These are phyloP conservation scores for Larix kaempferi DNA, from an alignment of 75 land plant species.

Conservation along the genomic window DNA sequence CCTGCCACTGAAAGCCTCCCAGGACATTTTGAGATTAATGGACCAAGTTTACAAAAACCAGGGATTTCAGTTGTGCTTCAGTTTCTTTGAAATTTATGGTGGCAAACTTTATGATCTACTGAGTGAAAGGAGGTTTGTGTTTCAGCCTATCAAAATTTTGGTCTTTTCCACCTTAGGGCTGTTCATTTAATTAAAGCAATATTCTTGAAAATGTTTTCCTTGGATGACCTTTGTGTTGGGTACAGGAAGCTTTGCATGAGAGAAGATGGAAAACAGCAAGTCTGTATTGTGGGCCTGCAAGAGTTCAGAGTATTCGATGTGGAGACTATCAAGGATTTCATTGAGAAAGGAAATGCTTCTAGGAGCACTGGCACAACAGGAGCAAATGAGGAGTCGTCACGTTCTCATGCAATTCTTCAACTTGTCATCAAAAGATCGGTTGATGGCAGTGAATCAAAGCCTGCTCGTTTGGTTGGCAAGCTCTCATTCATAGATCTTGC, in stretches of 20 bases:
- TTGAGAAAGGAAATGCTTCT: conserved; percentile 76
- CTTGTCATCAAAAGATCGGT: conserved; percentile 79
- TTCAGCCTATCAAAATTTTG: neutral
- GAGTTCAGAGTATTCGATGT: conserved; percentile 75
- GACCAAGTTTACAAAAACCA: conserved; percentile 73
- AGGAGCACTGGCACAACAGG: conserved; percentile 93
- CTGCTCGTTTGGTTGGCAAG: conserved; percentile 73
- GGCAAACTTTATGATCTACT: conserved; percentile 98
- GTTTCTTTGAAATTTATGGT: conserved; percentile 99
- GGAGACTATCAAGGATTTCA: conserved; percentile 62
- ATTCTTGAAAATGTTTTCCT: neutral
- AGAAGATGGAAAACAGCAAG: conserved; percentile 89
- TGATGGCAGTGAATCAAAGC: conserved; percentile 68
- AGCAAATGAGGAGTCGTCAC: conserved; percentile 99
- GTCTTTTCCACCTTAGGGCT: neutral
- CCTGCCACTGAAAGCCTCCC: conserved; percentile 82
- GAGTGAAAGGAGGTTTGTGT: conserved; percentile 80
- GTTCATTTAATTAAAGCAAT: neutral
- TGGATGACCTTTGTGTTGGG: neutral
- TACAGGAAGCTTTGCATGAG: conserved; percentile 82
- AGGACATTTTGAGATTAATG: conserved; percentile 87
- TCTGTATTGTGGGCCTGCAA: conserved; percentile 88
- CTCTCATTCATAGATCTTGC: conserved; percentile 97
- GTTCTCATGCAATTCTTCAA: conserved; percentile 98
- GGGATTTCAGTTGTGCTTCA: conserved; percentile 85